Evolutionary conservation across 2,329 filamentous ascomycete genomes (phyloP), one percentile per base, ranked within the genome.

Genomic region (Aspergillus ustus): DNA sequence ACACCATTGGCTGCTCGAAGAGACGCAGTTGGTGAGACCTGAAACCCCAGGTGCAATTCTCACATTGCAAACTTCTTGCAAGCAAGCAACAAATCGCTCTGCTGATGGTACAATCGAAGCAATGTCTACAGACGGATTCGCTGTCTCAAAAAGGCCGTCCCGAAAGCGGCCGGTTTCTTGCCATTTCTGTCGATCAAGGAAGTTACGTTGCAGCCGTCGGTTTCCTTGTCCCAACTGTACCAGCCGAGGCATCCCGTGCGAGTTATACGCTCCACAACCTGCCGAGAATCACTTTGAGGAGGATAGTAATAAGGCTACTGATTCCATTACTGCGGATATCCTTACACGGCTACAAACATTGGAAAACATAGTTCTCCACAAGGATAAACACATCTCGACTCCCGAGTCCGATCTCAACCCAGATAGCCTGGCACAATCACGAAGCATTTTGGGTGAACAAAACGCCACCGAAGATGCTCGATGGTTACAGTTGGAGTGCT

Each of bases 191-290:
- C 69, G 75, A 19, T 63, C 67, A 60, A 70, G 73, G 59, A 76
- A 84, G 80, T 80, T 85, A 53, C 83, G 82, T 70, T 85, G 83
- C 70, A 81, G 82, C 66, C 79, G 82, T 17, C 78, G 79, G 59
- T 75, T 79, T 17, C 83, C 83, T 2, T 85, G 82, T 65, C 77
- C 78, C 9, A 79, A 81, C 62, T 85, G 83, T 64, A 72, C 66
- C 4, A 69, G 69, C 25, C 69, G 74, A 8, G 73, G 68, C 2
- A 64, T 74, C 17, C 28, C 62, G 4, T 76, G 75, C 51, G 62
- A 69, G 11, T 34, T 55, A 19, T 55, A 55, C 25, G 25, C 25
- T 19, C 46, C 52, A 37, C 52, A 45, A 11, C 17, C n/a, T 15
- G 15, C 37, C 34, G 52, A 31, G 17, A 40, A 7, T 19, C 29